These are phyloP conservation scores for Stephania cephalantha DNA, from an alignment of 164 flowering plant genomes.

Conservation along the genomic window DNA sequence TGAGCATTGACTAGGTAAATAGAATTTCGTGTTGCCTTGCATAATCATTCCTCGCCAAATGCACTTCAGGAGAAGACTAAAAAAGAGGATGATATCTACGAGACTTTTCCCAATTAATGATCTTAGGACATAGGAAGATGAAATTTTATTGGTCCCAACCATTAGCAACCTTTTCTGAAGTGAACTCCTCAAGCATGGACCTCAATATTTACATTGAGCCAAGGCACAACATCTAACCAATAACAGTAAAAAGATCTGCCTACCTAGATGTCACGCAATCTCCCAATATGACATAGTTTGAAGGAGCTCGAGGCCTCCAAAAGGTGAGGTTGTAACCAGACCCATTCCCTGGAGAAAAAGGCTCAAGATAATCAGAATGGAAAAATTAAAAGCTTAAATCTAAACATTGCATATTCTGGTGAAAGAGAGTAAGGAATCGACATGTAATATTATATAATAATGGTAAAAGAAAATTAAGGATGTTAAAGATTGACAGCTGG, in stretches of 20 bases:
- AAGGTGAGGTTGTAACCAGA: constrained; percentile 54
- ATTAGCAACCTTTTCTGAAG: too few species aligned
- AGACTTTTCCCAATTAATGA: too few species aligned
- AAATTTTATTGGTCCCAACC: too few species aligned
- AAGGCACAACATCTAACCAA: not conserved
- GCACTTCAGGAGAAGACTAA: too few species aligned
- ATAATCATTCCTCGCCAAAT: too few species aligned
- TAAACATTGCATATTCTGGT: not conserved
- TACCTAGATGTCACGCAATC: constrained; percentile 98
- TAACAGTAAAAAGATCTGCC: not conserved
- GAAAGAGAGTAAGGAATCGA: not conserved
- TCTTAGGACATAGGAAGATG: too few species aligned
- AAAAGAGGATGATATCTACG: too few species aligned
- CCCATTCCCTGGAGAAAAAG: constrained; percentile 51
- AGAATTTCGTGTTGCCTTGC: too few species aligned
- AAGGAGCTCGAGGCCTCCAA: constrained; percentile 97
- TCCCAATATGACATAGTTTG: constrained; percentile 91
- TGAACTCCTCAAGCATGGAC: too few species aligned
- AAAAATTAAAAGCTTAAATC: not conserved
- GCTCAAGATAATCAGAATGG: not conserved
- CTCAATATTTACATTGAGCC: too few species aligned
- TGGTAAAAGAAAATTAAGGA: not conserved
- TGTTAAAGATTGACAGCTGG: not conserved
- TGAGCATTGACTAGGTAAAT: too few species aligned
- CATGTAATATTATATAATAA: not conserved